phyloP scores from a whole-genome alignment of 1,284 basidiomycete genomes.

The Mixia osmundae region DNA sequence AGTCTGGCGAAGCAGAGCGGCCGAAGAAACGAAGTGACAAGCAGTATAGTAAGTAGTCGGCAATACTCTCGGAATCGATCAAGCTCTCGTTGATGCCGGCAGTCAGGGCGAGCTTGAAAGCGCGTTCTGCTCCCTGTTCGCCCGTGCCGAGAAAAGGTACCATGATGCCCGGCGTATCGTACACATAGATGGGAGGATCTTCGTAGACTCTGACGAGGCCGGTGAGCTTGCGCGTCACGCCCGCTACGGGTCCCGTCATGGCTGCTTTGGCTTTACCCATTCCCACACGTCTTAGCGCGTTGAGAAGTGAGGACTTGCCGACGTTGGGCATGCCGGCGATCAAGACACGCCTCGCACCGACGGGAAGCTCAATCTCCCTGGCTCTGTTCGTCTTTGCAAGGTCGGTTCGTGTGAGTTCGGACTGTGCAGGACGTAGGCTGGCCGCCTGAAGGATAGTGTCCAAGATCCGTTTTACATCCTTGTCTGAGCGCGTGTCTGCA shows the following conservation, averaged over 20 bases:
- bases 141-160: constrained; percentile 80
- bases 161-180: constrained; percentile 93
- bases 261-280: constrained; percentile 71
- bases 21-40: constrained; percentile 11
- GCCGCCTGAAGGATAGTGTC: constrained; percentile 25
- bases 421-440: constrained; percentile 1
- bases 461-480: constrained; percentile 26
- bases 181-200: constrained; percentile 68
- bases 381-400: not conserved
- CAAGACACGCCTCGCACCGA: constrained; percentile 29
- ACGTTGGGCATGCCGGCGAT: constrained; percentile 98
- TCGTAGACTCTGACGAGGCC: constrained; percentile 56
- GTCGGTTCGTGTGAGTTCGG: not conserved
- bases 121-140: constrained; percentile 59
- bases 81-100: constrained; percentile 86
- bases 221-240: constrained; percentile 59
- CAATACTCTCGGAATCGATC: constrained; percentile 47
- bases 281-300: constrained; percentile 69
- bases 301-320: constrained; percentile 84
- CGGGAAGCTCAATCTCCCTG: not conserved
- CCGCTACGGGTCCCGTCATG: constrained; percentile 66
- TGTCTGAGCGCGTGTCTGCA: constrained; percentile 26
- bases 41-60: constrained; percentile 11
- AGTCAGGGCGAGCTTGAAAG: constrained; percentile 75
- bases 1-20: constrained; percentile 24